A percentile compares a stretch with the other conserved stretches of the same genome.
Evolutionary conservation across 2,329 filamentous ascomycete genomes (phyloP).

Genomic region (Penicillium janthinellum): DNA sequence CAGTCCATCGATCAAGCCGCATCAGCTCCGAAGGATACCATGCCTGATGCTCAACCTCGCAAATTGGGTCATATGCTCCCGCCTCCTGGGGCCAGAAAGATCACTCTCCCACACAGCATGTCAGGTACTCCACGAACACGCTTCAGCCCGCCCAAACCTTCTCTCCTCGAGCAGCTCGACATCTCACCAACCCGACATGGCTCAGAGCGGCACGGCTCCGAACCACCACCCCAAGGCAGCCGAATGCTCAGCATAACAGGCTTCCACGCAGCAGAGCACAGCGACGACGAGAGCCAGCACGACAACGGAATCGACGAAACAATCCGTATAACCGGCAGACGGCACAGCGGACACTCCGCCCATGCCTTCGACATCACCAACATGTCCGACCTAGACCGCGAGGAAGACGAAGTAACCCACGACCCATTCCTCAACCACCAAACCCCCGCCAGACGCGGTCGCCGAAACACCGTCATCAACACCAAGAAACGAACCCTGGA

Average conservation of each 20-base stretch:
- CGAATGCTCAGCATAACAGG: constrained; percentile 24
- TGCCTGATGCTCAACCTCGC: constrained; percentile 24
- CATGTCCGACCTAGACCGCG: constrained; percentile 33
- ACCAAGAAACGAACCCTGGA: constrained; percentile 38
- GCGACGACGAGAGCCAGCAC: constrained; percentile 22
- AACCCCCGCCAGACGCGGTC: constrained; percentile 28
- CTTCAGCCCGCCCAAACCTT: constrained; percentile 45
- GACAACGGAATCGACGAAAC: constrained; percentile 27
- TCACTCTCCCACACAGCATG: constrained; percentile 37
- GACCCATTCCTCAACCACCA: constrained; percentile 36
- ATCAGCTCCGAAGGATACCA: constrained; percentile 15
- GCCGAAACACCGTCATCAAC: constrained; percentile 28
- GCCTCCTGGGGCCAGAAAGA: constrained; percentile 30
- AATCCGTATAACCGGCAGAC: constrained; percentile 23
- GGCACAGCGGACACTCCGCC: constrained; percentile 30
- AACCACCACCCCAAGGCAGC: constrained; percentile 31
- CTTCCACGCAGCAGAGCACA: constrained; percentile 20
- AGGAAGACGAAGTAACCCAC: constrained; percentile 33
- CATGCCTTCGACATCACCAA: constrained; percentile 37
- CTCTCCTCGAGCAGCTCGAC: constrained; percentile 41
- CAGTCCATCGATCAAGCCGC: constrained; percentile 22
- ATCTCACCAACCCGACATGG: constrained; percentile 39
- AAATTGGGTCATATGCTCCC: constrained; percentile 31
- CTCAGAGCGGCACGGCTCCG: constrained; percentile 30
- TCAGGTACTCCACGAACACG: constrained; percentile 41